Evolutionary conservation across 768 basidiomycete species (phyloP).

Genomic region (Mycena venus): DNA sequence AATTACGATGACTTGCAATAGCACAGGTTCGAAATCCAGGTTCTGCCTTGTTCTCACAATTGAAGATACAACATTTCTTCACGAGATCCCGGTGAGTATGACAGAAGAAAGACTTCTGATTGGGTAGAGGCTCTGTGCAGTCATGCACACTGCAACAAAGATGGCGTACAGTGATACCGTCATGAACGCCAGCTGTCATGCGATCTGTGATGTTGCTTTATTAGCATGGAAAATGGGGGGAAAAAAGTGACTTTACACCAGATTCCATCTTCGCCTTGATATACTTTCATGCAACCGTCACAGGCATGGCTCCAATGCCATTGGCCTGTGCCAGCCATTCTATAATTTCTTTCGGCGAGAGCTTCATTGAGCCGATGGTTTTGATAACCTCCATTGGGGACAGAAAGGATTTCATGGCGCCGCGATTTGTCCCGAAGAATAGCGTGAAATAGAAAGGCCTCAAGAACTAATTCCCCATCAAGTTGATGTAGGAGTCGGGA

Average conservation of each 20-base stretch:
- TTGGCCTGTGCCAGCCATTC: conserved; percentile 23
- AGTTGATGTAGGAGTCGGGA: neutral
- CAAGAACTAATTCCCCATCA: neutral
- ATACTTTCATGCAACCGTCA: conserved; percentile 7
- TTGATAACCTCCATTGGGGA: neutral
- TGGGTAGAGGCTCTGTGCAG: no score
- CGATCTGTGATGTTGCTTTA: no score
- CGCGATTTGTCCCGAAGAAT: neutral
- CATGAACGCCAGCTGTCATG: no score
- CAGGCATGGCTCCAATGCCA: conserved; percentile 18
- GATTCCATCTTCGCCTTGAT: neutral
- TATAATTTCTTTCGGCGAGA: conserved; percentile 8
- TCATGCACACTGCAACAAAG: no score
- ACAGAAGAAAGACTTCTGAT: no score
- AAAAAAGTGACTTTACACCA: conserved; percentile 2
- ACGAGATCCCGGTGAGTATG: no score
- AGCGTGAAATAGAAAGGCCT: neutral
- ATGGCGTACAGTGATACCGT: no score
- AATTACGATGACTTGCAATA: no score
- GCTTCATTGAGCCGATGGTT: conserved; percentile 8
- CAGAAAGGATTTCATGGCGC: neutral
- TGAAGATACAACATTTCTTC: no score
- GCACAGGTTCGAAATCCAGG: no score
- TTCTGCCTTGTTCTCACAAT: no score
- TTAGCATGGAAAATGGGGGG: no score